A percentile compares a stretch with the other conserved stretches of the same genome.
These are phyloP conservation scores for Schizosaccharomyces pombe DNA, from an alignment of 805 yeast genomes.

Conservation along the genomic window DNA sequence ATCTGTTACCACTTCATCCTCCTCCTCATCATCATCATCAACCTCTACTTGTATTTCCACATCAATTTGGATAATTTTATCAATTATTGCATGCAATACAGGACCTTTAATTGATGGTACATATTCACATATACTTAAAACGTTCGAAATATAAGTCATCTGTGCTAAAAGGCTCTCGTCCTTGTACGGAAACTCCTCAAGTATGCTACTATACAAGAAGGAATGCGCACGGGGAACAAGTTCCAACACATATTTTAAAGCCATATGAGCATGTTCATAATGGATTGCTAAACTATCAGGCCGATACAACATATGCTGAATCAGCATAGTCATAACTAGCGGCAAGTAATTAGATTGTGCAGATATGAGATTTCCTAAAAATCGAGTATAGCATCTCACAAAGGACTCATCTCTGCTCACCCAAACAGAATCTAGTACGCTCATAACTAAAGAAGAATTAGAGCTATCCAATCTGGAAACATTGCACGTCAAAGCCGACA, in stretches of 20 bases:
- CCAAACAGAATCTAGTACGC: neutral
- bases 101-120: constrained; percentile 50
- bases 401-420: neutral
- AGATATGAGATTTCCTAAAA: neutral
- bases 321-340: constrained; percentile 3
- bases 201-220: neutral
- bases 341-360: constrained; percentile 4
- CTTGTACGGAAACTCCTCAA: constrained; percentile 46
- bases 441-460: neutral
- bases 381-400: constrained; percentile 1
- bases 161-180: constrained; percentile 31
- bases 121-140: constrained; percentile 35
- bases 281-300: neutral
- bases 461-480: constrained; percentile 2
- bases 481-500: neutral
- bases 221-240: constrained; percentile 4
- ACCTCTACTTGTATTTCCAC: constrained; percentile 74
- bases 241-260: constrained; percentile 4
- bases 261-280: constrained; percentile 4
- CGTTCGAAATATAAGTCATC: constrained; percentile 41
- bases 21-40: constrained; percentile 62
- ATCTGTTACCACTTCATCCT: constrained; percentile 27
- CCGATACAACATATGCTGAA: neutral
- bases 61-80: constrained; percentile 60
- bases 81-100: constrained; percentile 58